Percentiles rank a stretch among this genome's conserved stretches.
Conservation (phyloP, 768 basidiomycete genomes). For the Boletellus ananas region DNA sequence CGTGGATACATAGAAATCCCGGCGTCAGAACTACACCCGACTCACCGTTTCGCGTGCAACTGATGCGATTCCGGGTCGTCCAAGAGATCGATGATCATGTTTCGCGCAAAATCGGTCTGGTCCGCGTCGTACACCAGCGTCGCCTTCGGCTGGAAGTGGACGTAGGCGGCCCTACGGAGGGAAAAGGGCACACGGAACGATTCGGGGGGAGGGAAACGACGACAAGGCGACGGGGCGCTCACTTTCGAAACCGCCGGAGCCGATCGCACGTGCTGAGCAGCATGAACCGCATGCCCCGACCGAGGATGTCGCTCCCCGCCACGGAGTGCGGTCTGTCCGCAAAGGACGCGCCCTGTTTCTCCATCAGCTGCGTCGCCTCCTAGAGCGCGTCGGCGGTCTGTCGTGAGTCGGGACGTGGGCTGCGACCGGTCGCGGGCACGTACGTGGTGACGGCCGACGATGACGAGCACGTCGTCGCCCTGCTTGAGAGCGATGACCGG, state of each 20-base stretch:
- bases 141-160: constrained; percentile 49
- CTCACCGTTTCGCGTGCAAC: constrained; percentile 35
- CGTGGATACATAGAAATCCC: too few relatives aligned
- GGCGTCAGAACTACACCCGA: constrained; percentile 1
- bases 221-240: not conserved
- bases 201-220: not conserved
- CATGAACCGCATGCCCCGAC: constrained; percentile 55
- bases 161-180: constrained; percentile 43
- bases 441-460: constrained; percentile 22
- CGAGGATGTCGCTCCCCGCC: constrained; percentile 53
- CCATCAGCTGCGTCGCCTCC: constrained; percentile 54
- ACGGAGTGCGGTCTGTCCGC: constrained; percentile 51
- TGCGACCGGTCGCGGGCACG: not conserved
- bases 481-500: constrained; percentile 25
- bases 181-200: not conserved
- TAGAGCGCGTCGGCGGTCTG: not conserved
- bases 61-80: constrained; percentile 22
- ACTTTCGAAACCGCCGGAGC: constrained; percentile 57
- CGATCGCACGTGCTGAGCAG: constrained; percentile 51
- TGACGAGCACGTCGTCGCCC: constrained; percentile 25
- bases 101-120: constrained; percentile 36
- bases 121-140: constrained; percentile 44
- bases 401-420: too few relatives aligned
- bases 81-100: constrained; percentile 21
- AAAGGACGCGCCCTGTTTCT: constrained; percentile 50